A percentile compares a stretch with the other conserved stretches of the same genome.
Conservation (phyloP, 306 rosid genomes). For the Corylus heterophylla region DNA sequence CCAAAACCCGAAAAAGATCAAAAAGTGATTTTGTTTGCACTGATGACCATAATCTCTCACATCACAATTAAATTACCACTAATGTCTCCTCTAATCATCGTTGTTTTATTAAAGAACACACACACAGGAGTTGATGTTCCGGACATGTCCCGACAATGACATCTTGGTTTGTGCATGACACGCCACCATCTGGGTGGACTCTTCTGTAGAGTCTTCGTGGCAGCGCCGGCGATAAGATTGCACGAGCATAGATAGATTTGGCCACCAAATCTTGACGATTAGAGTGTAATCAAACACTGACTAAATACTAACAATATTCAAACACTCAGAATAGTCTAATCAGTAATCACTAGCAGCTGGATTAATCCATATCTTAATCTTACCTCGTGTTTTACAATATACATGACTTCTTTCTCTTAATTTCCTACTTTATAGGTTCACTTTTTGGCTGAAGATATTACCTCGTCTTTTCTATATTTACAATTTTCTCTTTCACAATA, state of each 20-base stretch:
- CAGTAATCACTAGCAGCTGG: not conserved
- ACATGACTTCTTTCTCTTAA: not conserved
- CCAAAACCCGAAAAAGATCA: not conserved
- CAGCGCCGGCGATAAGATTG: not conserved
- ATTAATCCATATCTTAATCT: not conserved
- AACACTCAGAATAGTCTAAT: not conserved
- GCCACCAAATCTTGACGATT: not conserved
- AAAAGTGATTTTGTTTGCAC: not conserved
- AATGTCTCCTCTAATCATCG: conserved; percentile 8
- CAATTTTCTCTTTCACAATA: too few relatives aligned
- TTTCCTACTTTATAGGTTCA: not conserved
- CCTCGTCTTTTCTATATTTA: too few relatives aligned
- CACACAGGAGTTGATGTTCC: conserved; percentile 3
- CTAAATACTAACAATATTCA: not conserved
- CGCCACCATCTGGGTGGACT: not conserved
- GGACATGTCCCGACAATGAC: conserved; percentile 27
- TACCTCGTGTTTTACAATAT: conserved; percentile 29
- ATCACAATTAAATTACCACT: not conserved
- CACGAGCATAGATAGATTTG: not conserved
- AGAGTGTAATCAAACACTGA: not conserved
- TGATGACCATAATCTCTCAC: not conserved
- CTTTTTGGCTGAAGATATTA: not conserved
- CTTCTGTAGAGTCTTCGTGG: not conserved
- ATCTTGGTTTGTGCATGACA: not conserved
- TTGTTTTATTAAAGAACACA: conserved; percentile 17